A percentile compares a stretch with the other conserved stretches of the same genome.
Conservation (phyloP, 495 filamentous ascomycete species). For the Cairneyella variabilis region DNA sequence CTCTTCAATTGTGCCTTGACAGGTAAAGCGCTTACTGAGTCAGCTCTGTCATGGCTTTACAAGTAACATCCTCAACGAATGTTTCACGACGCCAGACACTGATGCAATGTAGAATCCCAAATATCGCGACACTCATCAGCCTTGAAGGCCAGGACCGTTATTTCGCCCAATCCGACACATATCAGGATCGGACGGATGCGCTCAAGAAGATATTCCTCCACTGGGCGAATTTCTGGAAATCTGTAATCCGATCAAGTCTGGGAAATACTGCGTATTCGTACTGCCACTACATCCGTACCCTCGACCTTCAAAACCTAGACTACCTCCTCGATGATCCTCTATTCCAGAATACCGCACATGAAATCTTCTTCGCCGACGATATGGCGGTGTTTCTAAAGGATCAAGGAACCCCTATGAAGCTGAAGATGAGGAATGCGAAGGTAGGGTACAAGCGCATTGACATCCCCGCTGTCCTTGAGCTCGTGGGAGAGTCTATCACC, state of each 20-base stretch:
- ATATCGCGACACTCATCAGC: slow-evolving; percentile 3
- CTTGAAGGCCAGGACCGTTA: slow-evolving; percentile 14
- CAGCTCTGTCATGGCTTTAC: slow-evolving; percentile 62
- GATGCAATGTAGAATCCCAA: slow-evolving; percentile 8
- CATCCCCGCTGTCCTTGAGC: slow-evolving; percentile 16
- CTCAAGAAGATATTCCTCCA: slow-evolving; percentile 34
- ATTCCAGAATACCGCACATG: slow-evolving; percentile 34
- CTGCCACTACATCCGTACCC: slow-evolving; percentile 58
- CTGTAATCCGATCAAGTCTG: slow-evolving; percentile 63
- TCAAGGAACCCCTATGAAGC: slow-evolving; percentile 19
- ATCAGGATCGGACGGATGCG: slow-evolving; percentile 26
- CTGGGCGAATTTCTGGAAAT: slow-evolving; percentile 65
- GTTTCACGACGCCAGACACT: neutral
- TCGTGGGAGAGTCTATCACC: slow-evolving; percentile 25
- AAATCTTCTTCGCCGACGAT: slow-evolving; percentile 47
- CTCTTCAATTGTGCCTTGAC: slow-evolving; percentile 53
- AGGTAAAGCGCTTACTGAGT: slow-evolving; percentile 46
- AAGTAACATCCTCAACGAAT: slow-evolving; percentile 35
- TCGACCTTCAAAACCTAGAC: slow-evolving; percentile 58
- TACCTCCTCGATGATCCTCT: slow-evolving; percentile 52
- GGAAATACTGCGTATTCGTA: slow-evolving; percentile 64
- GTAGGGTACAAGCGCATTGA: slow-evolving; percentile 10
- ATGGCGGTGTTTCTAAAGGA: slow-evolving; percentile 34
- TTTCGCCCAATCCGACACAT: slow-evolving; percentile 22
- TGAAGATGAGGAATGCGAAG: slow-evolving; percentile 18